Conservation (phyloP, 345 rosid species). For the Streptanthus diversifolius region DNA sequence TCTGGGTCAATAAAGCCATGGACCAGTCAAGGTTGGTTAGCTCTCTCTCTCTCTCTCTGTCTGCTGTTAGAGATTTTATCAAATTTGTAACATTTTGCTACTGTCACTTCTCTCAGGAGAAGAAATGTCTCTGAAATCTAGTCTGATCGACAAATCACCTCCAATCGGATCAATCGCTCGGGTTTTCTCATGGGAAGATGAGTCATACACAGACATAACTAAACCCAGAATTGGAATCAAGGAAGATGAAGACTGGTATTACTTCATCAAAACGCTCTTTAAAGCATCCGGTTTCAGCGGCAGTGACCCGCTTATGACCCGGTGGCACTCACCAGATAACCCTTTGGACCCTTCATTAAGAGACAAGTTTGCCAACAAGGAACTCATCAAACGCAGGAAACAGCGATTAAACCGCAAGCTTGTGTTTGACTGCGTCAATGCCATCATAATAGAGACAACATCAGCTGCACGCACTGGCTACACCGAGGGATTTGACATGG, state of each 20-base stretch:
- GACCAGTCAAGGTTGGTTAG: constrained; percentile 39
- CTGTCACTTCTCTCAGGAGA: constrained; percentile 40
- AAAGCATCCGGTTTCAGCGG: constrained; percentile 51
- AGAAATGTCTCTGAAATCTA: constrained; percentile 47
- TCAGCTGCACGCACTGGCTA: not conserved
- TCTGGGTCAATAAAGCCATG: constrained; percentile 41
- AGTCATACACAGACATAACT: constrained; percentile 40
- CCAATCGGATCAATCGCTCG: constrained; percentile 63
- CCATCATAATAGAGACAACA: constrained; percentile 48
- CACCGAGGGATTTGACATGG: constrained; percentile 29
- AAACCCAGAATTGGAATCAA: constrained; percentile 37
- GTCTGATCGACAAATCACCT: constrained; percentile 80
- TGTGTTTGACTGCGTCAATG: constrained; percentile 67
- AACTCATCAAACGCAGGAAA: constrained; percentile 54
- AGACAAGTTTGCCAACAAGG: constrained; percentile 51
- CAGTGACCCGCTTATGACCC: constrained; percentile 36
- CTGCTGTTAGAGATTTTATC: not conserved
- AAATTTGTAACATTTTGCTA: constrained; percentile 9
- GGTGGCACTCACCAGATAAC: constrained; percentile 73
- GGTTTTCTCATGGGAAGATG: constrained; percentile 53
- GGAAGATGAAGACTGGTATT: constrained; percentile 63
- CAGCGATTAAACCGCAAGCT: constrained; percentile 61
- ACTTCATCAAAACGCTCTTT: constrained; percentile 50
- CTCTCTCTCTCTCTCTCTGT: not conserved
- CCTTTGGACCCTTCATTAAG: constrained; percentile 75